Evolutionary conservation across 352 stramenopile species (phyloP).

Genomic region (Aphanomyces cochlioides): DNA sequence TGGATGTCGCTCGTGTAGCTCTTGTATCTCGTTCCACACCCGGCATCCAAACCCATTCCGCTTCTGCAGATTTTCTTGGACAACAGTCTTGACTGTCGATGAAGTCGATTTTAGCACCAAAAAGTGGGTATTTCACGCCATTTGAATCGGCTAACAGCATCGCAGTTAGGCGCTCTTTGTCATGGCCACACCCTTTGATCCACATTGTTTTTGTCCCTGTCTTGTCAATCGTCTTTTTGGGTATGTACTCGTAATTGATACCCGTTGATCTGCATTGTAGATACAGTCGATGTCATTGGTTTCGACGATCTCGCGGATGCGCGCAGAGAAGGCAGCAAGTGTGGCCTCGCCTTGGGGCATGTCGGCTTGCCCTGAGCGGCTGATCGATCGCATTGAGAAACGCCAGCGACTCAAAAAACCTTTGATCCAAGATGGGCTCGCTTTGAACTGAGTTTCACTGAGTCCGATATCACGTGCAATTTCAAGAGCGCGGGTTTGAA

Average conservation of each 20-base stretch:
- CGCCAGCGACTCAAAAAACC: not conserved
- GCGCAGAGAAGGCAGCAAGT: constrained; percentile 2
- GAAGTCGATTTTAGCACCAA: constrained; percentile 32
- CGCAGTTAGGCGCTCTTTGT: constrained; percentile 33
- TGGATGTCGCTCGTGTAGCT: constrained; percentile 12
- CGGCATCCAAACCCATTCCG: constrained; percentile 33
- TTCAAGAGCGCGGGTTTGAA: not conserved
- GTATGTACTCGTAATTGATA: constrained; percentile 38
- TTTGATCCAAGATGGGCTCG: not conserved
- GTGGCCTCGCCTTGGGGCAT: not conserved
- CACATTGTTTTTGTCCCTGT: constrained; percentile 34
- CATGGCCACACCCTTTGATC: constrained; percentile 30
- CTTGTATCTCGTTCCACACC: constrained; percentile 33
- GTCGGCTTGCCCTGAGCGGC: constrained; percentile 26
- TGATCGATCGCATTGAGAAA: constrained; percentile 29
- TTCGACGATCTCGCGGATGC: not conserved
- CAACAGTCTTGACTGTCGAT: constrained; percentile 15
- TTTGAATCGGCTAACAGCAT: constrained; percentile 35
- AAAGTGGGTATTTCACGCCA: constrained; percentile 30
- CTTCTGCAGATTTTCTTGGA: constrained; percentile 24
- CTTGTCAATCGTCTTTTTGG: constrained; percentile 33
- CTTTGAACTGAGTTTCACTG: not conserved
- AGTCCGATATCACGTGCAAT: not conserved
- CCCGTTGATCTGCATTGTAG: constrained; percentile 38
- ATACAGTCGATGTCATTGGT: not conserved